A percentile compares a stretch with the other conserved stretches of the same genome.
phyloP scores from a whole-genome alignment of 345 rosid genomes.

The Leavenworthia alabamica region DNA sequence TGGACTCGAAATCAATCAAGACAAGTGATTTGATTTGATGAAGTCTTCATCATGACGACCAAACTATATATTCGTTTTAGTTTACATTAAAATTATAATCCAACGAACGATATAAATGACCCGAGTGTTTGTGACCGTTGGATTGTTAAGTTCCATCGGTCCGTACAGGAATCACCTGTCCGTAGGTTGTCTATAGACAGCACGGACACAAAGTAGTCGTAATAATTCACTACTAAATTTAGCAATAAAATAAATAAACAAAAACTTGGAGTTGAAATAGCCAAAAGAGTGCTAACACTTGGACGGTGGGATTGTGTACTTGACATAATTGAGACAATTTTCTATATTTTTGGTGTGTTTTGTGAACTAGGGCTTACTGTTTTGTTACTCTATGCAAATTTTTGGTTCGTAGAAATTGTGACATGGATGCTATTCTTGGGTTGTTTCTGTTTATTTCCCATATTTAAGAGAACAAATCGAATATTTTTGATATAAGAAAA shows the following conservation, averaged over 20 bases:
- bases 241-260: background rate
- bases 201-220: conserved; percentile 1
- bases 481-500: background rate
- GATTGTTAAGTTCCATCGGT: background rate
- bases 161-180: conserved; percentile 5
- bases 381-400: background rate
- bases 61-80: no score
- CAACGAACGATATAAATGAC: conserved; percentile 12
- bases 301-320: conserved; percentile 18
- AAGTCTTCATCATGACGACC: background rate
- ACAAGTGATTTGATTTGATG: conserved; percentile 12
- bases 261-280: background rate
- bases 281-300: conserved; percentile 30
- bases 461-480: conserved; percentile 9
- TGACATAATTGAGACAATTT: conserved; percentile 2
- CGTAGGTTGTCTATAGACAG: conserved; percentile 21
- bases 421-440: conserved; percentile 4
- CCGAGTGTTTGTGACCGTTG: conserved; percentile 18
- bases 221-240: conserved; percentile 13
- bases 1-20: background rate
- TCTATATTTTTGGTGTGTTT: conserved; percentile 9
- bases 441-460: conserved; percentile 10
- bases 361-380: conserved; percentile 2
- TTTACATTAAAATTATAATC: conserved; percentile 9
- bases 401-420: background rate